Conservation (phyloP, 805 yeast genomes). For the Saccharomycopsis sp. region DNA sequence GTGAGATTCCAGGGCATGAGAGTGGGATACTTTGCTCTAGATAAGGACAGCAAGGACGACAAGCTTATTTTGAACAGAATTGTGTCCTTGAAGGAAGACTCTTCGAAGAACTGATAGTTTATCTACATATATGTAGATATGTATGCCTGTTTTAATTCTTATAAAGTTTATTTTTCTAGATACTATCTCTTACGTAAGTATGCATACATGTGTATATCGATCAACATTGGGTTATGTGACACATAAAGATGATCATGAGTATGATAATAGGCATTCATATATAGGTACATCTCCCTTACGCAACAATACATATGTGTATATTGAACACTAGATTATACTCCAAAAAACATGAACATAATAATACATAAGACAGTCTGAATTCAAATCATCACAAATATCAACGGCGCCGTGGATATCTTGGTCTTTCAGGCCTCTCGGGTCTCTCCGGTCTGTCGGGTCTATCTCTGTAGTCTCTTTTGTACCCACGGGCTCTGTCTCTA, state of each 20-base stretch:
- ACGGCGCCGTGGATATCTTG: not conserved
- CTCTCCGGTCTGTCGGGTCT: constrained; percentile 1
- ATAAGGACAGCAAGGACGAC: constrained; percentile 61
- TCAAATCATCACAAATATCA: not conserved
- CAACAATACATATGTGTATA: too few species aligned
- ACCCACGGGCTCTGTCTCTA: constrained; percentile 12
- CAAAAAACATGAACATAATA: not conserved
- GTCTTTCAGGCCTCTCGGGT: not conserved
- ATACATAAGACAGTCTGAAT: not conserved
- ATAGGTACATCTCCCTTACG: too few species aligned
- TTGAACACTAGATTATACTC: too few species aligned
- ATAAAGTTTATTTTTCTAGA: too few species aligned
- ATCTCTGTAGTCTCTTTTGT: constrained; percentile 14
- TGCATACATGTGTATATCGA: too few species aligned
- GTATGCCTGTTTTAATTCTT: too few species aligned
- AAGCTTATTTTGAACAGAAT: constrained; percentile 77
- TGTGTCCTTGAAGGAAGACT: constrained; percentile 86
- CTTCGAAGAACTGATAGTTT: constrained; percentile 33
- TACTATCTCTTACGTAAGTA: too few species aligned
- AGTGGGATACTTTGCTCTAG: constrained; percentile 92
- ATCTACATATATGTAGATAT: not conserved
- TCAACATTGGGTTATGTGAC: too few species aligned
- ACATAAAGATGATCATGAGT: too few species aligned
- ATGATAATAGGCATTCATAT: too few species aligned
- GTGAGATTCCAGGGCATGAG: constrained; percentile 96